Conservation (phyloP, 2,329 filamentous ascomycete genomes). For the Microdochium paspali region DNA sequence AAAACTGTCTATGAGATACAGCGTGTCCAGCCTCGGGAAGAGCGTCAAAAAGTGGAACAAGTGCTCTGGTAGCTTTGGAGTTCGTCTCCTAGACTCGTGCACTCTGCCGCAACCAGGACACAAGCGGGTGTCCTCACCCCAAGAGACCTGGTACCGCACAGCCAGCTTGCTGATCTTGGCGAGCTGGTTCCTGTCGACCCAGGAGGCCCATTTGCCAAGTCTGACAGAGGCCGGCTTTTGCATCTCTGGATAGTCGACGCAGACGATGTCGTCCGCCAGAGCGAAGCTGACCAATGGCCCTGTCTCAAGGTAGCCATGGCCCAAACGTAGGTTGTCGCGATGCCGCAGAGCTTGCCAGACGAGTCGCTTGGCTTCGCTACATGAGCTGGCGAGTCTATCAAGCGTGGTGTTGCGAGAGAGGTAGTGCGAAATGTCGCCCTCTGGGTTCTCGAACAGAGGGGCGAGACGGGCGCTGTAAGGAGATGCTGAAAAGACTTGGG, state of each 20-base stretch:
- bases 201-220: slow-evolving; percentile 13
- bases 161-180: slow-evolving; percentile 27
- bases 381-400: slow-evolving; percentile 11
- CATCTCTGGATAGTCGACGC: slow-evolving; percentile 18
- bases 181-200: slow-evolving; percentile 14
- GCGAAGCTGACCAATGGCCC: slow-evolving; percentile 13
- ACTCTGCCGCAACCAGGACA: slow-evolving; percentile 24
- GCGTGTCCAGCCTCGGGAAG: slow-evolving; percentile 29
- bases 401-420: slow-evolving; percentile 12
- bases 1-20: slow-evolving; percentile 35
- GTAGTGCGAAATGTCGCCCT: slow-evolving; percentile 18
- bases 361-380: slow-evolving; percentile 12
- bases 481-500: not conserved
- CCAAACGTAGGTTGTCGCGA: slow-evolving; percentile 12
- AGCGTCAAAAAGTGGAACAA: slow-evolving; percentile 33
- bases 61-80: slow-evolving; percentile 24
- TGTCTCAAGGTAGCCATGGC: slow-evolving; percentile 1
- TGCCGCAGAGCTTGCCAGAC: slow-evolving; percentile 9
- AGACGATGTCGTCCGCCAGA: slow-evolving; percentile 16
- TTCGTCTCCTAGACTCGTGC: slow-evolving; percentile 14
- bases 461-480: slow-evolving; percentile 9
- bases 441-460: slow-evolving; percentile 10
- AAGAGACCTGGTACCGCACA: slow-evolving; percentile 30
- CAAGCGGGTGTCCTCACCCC: slow-evolving; percentile 21
- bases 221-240: slow-evolving; percentile 1